A percentile compares a stretch with the other conserved stretches of the same genome.
phyloP scores from a whole-genome alignment of 139 green algal genomes.

The Bryopsis sp. region DNA sequence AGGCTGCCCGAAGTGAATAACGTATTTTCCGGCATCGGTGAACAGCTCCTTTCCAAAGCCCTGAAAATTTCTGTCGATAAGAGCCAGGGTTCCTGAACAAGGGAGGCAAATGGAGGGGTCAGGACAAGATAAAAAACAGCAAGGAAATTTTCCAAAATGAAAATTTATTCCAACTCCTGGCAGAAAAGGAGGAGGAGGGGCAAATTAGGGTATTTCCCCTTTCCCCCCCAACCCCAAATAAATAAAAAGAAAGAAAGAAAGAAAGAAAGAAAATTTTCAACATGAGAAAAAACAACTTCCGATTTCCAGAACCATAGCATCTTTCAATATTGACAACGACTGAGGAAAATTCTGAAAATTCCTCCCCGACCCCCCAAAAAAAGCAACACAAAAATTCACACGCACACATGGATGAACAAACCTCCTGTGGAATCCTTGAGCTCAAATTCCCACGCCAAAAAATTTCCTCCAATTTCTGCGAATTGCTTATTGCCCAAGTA shows the following conservation, averaged over 20 bases:
- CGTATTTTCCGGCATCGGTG: conserved; percentile 71
- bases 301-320: no score
- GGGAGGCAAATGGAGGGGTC: background rate
- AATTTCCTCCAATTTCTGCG: conserved; percentile 50
- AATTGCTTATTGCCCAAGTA: conserved; percentile 67
- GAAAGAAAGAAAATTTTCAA: no score
- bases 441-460: conserved; percentile 85
- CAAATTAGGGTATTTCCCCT: no score
- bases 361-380: no score
- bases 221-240: no score
- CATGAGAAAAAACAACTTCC: no score
- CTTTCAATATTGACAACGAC: no score
- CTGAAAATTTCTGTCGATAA: conserved; percentile 83
- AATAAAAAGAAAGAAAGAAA: no score
- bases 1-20: conserved; percentile 69
- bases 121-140: background rate
- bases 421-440: conserved; percentile 54
- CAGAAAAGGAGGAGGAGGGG: no score
- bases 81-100: conserved; percentile 44
- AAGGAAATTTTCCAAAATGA: background rate
- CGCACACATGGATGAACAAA: conserved; percentile 8
- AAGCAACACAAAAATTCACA: background rate
- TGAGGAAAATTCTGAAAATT: no score
- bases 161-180: no score
- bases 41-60: conserved; percentile 69